phyloP scores from a whole-genome alignment of 805 yeast genomes.

The Saitoella complicata region DNA sequence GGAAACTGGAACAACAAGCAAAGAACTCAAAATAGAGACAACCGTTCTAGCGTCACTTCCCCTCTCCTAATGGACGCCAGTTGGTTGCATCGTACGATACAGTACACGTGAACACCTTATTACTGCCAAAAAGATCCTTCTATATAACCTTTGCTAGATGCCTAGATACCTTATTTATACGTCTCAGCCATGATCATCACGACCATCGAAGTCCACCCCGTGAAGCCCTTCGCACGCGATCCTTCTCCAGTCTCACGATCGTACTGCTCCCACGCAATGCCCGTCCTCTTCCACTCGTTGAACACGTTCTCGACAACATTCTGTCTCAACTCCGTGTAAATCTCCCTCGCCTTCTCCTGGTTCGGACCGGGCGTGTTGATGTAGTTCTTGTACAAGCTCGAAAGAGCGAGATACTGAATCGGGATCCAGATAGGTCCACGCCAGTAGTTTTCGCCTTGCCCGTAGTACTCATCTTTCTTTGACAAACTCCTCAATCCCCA shows the following conservation, averaged over 20 bases:
- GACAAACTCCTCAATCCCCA: slow-evolving; percentile 76
- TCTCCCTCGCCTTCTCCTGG: slow-evolving; percentile 26
- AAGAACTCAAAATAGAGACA: no score
- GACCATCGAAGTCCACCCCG: slow-evolving; percentile 86
- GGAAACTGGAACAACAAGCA: no score
- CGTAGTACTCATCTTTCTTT: slow-evolving; percentile 44
- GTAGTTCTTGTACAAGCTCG: slow-evolving; percentile 44
- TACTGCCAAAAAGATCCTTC: no score
- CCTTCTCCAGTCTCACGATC: slow-evolving; percentile 60
- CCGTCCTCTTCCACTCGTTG: slow-evolving; percentile 56
- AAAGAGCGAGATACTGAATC: slow-evolving; percentile 69
- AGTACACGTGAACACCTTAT: no score
- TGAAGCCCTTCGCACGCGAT: slow-evolving; percentile 68
- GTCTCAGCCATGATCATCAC: slow-evolving; percentile 59
- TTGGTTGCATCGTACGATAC: no score
- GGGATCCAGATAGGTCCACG: slow-evolving; percentile 88
- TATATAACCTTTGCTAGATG: no score
- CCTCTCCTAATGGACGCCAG: no score
- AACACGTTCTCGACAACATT: slow-evolving; percentile 56
- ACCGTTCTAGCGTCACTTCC: no score
- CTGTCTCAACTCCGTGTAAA: slow-evolving; percentile 43
- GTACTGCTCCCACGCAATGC: slow-evolving; percentile 84
- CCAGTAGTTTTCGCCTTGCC: slow-evolving; percentile 86
- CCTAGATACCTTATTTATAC: neutral
- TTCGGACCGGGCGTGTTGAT: slow-evolving; percentile 22